Evolutionary conservation across 805 yeast genomes (phyloP).

Genomic region (Candida pini): DNA sequence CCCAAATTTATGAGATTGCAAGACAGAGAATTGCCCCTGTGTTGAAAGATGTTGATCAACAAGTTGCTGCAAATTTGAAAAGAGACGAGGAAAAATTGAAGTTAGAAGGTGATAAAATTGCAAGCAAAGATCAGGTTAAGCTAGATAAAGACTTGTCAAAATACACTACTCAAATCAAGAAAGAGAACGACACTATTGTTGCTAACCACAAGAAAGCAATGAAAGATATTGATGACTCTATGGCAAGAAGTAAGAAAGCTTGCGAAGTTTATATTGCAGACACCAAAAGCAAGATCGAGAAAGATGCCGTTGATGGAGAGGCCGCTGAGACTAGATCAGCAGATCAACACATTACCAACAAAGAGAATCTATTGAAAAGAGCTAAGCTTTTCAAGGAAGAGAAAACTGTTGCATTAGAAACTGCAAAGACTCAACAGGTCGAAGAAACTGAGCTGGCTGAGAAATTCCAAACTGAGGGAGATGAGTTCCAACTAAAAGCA

Average conservation of each 20-base stretch:
- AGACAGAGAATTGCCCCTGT: constrained; percentile 51
- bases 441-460: constrained; percentile 24
- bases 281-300: constrained; percentile 38
- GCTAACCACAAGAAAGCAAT: constrained; percentile 19
- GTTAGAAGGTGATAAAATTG: constrained; percentile 34
- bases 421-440: constrained; percentile 24
- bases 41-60: constrained; percentile 43
- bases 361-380: constrained; percentile 35
- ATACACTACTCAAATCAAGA: constrained; percentile 33
- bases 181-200: constrained; percentile 32
- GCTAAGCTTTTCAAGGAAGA: constrained; percentile 39
- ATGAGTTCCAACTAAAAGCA: constrained; percentile 32
- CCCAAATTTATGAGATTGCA: constrained; percentile 51
- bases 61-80: constrained; percentile 38
- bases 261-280: constrained; percentile 35
- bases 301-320: constrained; percentile 38
- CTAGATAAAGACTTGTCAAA: constrained; percentile 33
- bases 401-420: constrained; percentile 23
- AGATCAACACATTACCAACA: constrained; percentile 39
- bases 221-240: constrained; percentile 19
- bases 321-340: constrained; percentile 43
- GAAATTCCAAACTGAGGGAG: constrained; percentile 36
- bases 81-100: constrained; percentile 35
- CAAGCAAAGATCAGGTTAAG: constrained; percentile 24
- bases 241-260: constrained; percentile 25